Evolutionary conservation across 2,329 filamentous ascomycete species (phyloP).

Genomic region (Clarireedia hainanense): DNA sequence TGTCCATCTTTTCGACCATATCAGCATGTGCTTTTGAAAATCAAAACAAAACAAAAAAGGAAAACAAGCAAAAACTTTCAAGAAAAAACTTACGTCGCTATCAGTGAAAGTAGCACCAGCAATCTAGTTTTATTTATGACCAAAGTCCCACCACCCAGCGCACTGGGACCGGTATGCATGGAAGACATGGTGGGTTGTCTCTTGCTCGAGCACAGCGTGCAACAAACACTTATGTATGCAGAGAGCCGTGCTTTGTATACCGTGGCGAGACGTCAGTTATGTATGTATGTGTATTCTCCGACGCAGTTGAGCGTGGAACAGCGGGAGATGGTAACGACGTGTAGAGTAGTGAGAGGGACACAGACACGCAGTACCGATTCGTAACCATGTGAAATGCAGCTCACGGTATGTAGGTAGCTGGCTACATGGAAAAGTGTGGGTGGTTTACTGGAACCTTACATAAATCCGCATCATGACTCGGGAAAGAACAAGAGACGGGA

Average conservation of each 20-base stretch:
- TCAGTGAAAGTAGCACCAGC: slow-evolving; percentile 18
- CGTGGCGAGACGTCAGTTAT: background rate
- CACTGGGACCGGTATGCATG: slow-evolving; percentile 2
- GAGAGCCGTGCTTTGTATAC: background rate
- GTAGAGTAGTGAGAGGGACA: background rate
- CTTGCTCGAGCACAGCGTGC: background rate
- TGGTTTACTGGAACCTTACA: background rate
- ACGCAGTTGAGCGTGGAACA: too few species aligned
- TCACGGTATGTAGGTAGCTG: too few species aligned
- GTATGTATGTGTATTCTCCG: too few species aligned
- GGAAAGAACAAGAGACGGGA: background rate
- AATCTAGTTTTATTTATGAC: slow-evolving; percentile 22
- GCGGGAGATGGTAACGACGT: background rate
- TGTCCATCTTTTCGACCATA: slow-evolving; percentile 35
- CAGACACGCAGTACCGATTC: too few species aligned
- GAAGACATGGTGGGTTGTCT: background rate
- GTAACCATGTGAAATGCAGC: too few species aligned
- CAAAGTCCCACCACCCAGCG: slow-evolving; percentile 17
- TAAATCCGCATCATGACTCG: background rate
- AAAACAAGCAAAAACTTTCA: too few species aligned
- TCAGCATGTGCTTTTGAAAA: background rate
- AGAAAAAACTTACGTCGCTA: slow-evolving; percentile 21
- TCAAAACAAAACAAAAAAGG: background rate
- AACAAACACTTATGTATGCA: background rate
- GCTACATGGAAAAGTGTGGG: background rate